Conservation (phyloP, 2,329 filamentous ascomycete genomes). For the Phialocephala sp. region DNA sequence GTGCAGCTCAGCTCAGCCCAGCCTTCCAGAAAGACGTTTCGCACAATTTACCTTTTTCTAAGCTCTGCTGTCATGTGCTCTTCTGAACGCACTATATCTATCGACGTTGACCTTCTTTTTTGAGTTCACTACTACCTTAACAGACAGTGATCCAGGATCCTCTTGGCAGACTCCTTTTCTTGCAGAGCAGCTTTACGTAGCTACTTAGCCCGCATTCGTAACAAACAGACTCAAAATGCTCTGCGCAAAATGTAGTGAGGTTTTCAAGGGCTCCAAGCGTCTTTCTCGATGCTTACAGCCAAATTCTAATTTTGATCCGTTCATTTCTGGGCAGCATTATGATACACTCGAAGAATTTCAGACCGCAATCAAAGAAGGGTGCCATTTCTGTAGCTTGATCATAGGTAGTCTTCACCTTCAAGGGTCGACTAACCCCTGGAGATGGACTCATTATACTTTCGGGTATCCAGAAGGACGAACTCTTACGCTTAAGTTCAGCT, state of each 20-base stretch:
- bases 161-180: too few relatives aligned
- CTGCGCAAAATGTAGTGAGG: background rate
- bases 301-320: background rate
- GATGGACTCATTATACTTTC: constrained; percentile 1
- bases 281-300: background rate
- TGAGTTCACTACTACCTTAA: too few relatives aligned
- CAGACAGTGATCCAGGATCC: too few relatives aligned
- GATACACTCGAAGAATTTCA: background rate
- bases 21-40: too few relatives aligned
- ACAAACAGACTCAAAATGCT: background rate
- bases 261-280: background rate
- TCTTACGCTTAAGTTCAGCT: constrained; percentile 1
- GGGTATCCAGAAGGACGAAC: background rate
- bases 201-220: background rate
- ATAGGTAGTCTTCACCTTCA: background rate
- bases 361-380: background rate
- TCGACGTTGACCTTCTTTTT: too few relatives aligned
- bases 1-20: background rate
- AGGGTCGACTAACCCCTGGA: background rate
- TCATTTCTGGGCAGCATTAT: constrained; percentile 1
- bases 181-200: too few relatives aligned
- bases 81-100: too few relatives aligned
- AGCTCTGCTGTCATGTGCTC: too few relatives aligned
- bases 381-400: background rate
- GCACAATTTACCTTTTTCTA: too few relatives aligned